phyloP scores from a whole-genome alignment of 768 basidiomycete genomes.

The Solioccasus polychromus region DNA sequence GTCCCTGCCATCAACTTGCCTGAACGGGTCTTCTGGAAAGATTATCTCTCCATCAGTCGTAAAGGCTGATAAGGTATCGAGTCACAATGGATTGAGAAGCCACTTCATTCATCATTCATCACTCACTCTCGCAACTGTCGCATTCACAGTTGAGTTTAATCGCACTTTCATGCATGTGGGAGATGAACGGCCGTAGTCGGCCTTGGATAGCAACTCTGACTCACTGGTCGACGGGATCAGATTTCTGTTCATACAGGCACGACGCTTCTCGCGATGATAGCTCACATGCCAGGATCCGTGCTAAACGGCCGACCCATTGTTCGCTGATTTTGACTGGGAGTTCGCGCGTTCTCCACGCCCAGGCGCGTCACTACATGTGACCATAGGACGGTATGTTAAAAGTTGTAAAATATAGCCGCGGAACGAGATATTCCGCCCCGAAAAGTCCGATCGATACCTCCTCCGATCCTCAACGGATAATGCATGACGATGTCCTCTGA shows the following conservation, averaged over 20 bases:
- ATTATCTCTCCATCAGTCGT: too few relatives aligned
- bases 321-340: slow-evolving; percentile 14
- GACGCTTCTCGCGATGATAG: not conserved
- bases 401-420: slow-evolving; percentile 10
- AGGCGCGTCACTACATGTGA: slow-evolving; percentile 8
- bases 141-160: slow-evolving; percentile 13
- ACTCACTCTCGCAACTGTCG: slow-evolving; percentile 10
- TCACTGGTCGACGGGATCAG: too few relatives aligned
- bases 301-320: slow-evolving; percentile 16
- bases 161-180: not conserved
- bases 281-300: too few relatives aligned
- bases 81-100: slow-evolving; percentile 26
- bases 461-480: too few relatives aligned
- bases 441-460: slow-evolving; percentile 3
- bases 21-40: too few relatives aligned
- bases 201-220: slow-evolving; percentile 1
- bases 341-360: slow-evolving; percentile 6
- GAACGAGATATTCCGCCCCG: not conserved
- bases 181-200: slow-evolving; percentile 10
- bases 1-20: slow-evolving; percentile 8
- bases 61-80: slow-evolving; percentile 16
- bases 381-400: slow-evolving; percentile 11
- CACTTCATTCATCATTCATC: slow-evolving; percentile 3
- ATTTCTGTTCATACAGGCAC: too few relatives aligned
- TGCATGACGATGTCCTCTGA: too few relatives aligned